Percentiles rank a stretch among this genome's conserved stretches.
Conservation (phyloP, 805 yeast species). For the Pichia thaimueangensis region DNA sequence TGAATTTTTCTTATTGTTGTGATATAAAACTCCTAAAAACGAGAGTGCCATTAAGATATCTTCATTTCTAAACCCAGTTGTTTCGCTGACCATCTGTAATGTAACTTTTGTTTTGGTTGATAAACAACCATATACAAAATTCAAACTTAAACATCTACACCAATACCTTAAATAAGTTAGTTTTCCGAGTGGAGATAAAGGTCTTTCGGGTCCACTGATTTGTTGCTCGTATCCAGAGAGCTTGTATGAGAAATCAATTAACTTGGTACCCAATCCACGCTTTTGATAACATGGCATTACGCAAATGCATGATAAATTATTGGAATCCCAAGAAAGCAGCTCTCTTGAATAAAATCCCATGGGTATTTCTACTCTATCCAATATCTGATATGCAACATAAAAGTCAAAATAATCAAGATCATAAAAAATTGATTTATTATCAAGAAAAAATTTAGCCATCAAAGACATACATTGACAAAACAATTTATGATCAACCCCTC, state of each 20-base stretch:
- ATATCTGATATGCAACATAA: slow-evolving; percentile 59
- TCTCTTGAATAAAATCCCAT: slow-evolving; percentile 95
- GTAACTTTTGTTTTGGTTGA: slow-evolving; percentile 30
- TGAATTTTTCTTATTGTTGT: slow-evolving; percentile 21
- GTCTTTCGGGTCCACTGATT: slow-evolving; percentile 87
- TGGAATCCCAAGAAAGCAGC: slow-evolving; percentile 65
- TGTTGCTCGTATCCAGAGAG: slow-evolving; percentile 58
- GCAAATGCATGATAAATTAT: slow-evolving; percentile 86
- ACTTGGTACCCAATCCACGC: slow-evolving; percentile 64
- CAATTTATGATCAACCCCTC: slow-evolving; percentile 56
- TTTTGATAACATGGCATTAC: slow-evolving; percentile 91
- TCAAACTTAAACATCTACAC: slow-evolving; percentile 48
- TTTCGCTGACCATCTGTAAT: slow-evolving; percentile 42
- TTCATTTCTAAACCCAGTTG: slow-evolving; percentile 57
- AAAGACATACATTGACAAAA: slow-evolving; percentile 80
- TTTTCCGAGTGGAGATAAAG: slow-evolving; percentile 77
- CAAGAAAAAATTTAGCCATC: slow-evolving; percentile 82
- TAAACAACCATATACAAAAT: slow-evolving; percentile 37
- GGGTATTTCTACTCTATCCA: slow-evolving; percentile 39
- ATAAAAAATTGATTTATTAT: slow-evolving; percentile 83
- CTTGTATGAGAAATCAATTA: slow-evolving; percentile 79
- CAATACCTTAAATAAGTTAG: slow-evolving; percentile 70
- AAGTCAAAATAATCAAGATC: slow-evolving; percentile 74
- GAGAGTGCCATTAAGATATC: slow-evolving; percentile 57
- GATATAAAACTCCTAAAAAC: slow-evolving; percentile 41